phyloP scores from a whole-genome alignment of 2,329 filamentous ascomycete genomes.

The Alternaria consortialis region DNA sequence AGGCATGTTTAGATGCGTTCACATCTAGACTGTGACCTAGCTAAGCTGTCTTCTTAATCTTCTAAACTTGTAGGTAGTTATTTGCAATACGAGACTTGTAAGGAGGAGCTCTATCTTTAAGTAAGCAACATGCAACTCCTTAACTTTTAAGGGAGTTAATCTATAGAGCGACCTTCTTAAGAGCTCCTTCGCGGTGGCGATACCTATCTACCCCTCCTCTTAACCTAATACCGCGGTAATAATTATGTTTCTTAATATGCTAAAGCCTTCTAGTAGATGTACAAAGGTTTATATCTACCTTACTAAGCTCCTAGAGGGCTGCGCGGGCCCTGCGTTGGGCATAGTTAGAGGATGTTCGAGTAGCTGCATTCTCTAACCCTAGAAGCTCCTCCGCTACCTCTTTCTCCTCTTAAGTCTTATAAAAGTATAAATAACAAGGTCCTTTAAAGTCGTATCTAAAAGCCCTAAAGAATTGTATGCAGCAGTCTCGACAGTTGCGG shows the following conservation, averaged over 20 bases:
- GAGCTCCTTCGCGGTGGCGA: constrained; percentile 8
- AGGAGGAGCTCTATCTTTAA: constrained; percentile 16
- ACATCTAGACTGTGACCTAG: constrained; percentile 7
- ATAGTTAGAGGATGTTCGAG: not conserved
- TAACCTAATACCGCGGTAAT: not conserved
- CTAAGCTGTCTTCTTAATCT: constrained; percentile 10
- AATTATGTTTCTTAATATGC: constrained; percentile 11
- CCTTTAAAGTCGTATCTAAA: constrained; percentile 13
- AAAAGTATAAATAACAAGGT: constrained; percentile 1
- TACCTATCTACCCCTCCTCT: constrained; percentile 8
- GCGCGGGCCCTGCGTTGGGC: not conserved
- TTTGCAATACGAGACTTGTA: constrained; percentile 11
- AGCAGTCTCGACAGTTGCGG: not conserved
- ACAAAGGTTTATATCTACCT: not conserved
- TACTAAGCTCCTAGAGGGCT: not conserved
- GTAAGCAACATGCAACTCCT: not conserved
- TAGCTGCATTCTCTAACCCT: not conserved
- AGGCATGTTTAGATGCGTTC: constrained; percentile 20
- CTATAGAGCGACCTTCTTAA: constrained; percentile 9
- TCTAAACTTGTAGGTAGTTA: constrained; percentile 10
- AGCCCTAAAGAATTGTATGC: constrained; percentile 8
- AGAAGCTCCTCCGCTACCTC: not conserved
- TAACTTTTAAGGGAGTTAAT: constrained; percentile 10
- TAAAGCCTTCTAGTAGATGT: not conserved
- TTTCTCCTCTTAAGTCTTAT: constrained; percentile 5